A percentile compares a stretch with the other conserved stretches of the same genome.
phyloP scores from a whole-genome alignment of 805 yeast species.

The Candida insectorum region DNA sequence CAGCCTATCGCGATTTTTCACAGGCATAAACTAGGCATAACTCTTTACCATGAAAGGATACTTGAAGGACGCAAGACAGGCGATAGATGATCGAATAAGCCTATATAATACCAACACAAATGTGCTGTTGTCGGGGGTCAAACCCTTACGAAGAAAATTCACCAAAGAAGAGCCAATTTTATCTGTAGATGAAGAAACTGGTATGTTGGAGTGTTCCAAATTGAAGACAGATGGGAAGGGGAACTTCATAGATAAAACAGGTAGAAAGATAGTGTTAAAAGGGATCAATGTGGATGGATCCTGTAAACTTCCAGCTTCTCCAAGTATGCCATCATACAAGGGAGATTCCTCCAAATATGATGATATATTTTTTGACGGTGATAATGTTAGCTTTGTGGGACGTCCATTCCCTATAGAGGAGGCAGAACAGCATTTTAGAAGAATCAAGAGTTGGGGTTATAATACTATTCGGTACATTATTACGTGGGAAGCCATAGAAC shows the following conservation, averaged over 20 bases:
- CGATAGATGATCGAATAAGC: slow-evolving; percentile 27
- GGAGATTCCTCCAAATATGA: slow-evolving; percentile 34
- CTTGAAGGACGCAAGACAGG: slow-evolving; percentile 24
- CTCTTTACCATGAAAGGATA: slow-evolving; percentile 15
- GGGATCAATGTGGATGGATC: slow-evolving; percentile 83
- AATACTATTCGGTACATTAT: slow-evolving; percentile 72
- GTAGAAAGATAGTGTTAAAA: slow-evolving; percentile 60
- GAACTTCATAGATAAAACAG: slow-evolving; percentile 52
- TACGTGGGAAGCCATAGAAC: slow-evolving; percentile 94
- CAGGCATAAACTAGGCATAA: no score
- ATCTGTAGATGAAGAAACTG: slow-evolving; percentile 3
- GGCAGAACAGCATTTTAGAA: slow-evolving; percentile 61
- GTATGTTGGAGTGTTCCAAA: slow-evolving; percentile 18
- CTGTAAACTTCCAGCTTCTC: slow-evolving; percentile 64
- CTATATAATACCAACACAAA: slow-evolving; percentile 25
- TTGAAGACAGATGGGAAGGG: slow-evolving; percentile 39
- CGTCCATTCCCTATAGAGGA: slow-evolving; percentile 77
- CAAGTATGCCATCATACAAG: slow-evolving; percentile 42
- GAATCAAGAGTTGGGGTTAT: slow-evolving; percentile 79
- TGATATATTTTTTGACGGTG: slow-evolving; percentile 63
- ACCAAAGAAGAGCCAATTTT: slow-evolving; percentile 16
- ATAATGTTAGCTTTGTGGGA: slow-evolving; percentile 74
- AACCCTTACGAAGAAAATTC: slow-evolving; percentile 22
- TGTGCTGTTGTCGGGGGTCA: slow-evolving; percentile 23
- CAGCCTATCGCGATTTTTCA: no score